phyloP scores from a whole-genome alignment of 2,329 filamentous ascomycete species.

The Setomelanomma holmii region DNA sequence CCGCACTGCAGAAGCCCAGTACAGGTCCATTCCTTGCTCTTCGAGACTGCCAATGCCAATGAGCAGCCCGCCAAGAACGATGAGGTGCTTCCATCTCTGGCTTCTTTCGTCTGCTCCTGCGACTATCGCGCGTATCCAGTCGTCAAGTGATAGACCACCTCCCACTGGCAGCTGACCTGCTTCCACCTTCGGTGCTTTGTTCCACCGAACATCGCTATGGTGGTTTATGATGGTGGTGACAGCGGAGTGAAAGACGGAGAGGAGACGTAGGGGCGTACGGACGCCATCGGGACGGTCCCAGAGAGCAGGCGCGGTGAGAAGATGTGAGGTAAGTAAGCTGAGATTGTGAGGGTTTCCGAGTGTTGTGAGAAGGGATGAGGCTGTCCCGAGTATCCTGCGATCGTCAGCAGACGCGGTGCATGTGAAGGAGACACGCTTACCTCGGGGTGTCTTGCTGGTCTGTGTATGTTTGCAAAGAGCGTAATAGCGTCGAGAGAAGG shows the following conservation, averaged over 20 bases:
- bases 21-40: constrained; percentile 61
- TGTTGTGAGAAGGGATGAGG: constrained; percentile 70
- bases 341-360: constrained; percentile 79
- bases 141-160: constrained; percentile 60
- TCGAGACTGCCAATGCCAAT: constrained; percentile 68
- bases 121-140: constrained; percentile 66
- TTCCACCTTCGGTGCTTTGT: constrained; percentile 33
- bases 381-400: constrained; percentile 65
- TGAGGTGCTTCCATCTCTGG: constrained; percentile 79
- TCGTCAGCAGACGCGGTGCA: constrained; percentile 24
- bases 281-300: constrained; percentile 71
- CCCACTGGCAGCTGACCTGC: constrained; percentile 42
- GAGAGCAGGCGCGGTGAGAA: constrained; percentile 74
- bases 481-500: constrained; percentile 70
- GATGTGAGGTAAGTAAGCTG: constrained; percentile 73
- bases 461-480: constrained; percentile 66
- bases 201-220: constrained; percentile 45
- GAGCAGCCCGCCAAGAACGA: constrained; percentile 80
- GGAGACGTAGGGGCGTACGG: constrained; percentile 68
- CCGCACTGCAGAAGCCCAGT: constrained; percentile 67
- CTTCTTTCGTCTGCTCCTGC: constrained; percentile 67
- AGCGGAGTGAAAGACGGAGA: constrained; percentile 76
- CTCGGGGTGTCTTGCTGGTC: constrained; percentile 66
- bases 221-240: constrained; percentile 63
- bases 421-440: constrained; percentile 47